Evolutionary conservation across 2,329 filamentous ascomycete genomes (phyloP), one percentile per base, ranked within the genome.

Genomic region (Pyrenophora tritici-repentis): DNA sequence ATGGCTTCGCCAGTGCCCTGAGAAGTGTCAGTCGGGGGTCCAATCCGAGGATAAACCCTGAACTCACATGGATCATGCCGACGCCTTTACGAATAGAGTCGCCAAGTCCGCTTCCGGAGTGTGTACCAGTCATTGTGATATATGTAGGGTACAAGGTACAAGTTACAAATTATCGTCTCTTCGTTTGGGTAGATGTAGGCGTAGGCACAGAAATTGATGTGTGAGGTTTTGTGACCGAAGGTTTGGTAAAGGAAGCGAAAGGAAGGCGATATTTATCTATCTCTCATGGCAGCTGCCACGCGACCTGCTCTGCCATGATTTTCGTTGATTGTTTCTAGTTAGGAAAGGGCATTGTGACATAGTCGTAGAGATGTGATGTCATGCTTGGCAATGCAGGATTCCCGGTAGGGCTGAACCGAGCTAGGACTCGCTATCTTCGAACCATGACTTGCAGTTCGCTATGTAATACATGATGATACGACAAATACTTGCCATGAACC

Each of bases 1-100:
- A 75, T 66, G 13, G 69, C 70, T 55, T 75, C 72, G 36, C 73
- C 73, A 16, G 69, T 65, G 32, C 73, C 72, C 71, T 71, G 31
- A 7, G 8, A n/a, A 9, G 34, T 32, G 47, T 67, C 24, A 66
- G 54, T 48, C 40, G 9, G 10, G 12, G 4, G n/a, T n/a, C n/a
- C n/a, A n/a, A n/a, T 22, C 2, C 29, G 22, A n/a, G 3, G 9
- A 32, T 18, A 2, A 22, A 17, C 10, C 7, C n/a, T 7, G n/a
- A 29, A 58, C 65, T 47, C 61, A 73, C 72, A 37, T 75, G 73
- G 24, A 74, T 53, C 47, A 68, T 58, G 10, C 67, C 63, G 16
- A 70, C 66, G 9, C 70, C 70, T 45, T 73, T 70, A 42, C 66
- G 67, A 31, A 74, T 53, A 13, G 67, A 63, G 35, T 63, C 62